These are phyloP conservation scores for Fusarium secorum DNA, from an alignment of 2,329 filamentous ascomycete species.

Conservation along the genomic window DNA sequence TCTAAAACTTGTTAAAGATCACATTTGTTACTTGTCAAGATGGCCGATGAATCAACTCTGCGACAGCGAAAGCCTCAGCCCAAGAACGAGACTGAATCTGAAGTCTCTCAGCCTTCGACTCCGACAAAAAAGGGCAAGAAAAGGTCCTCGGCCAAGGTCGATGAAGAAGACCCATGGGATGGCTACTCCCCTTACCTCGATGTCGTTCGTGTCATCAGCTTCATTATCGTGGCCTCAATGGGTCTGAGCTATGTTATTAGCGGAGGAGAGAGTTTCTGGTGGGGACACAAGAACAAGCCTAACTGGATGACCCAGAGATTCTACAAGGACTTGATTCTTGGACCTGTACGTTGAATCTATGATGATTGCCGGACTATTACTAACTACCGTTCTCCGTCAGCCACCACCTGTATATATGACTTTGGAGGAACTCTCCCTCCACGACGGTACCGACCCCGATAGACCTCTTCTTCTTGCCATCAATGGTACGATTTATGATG, in stretches of 20 bases:
- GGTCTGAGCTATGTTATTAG: slow-evolving; percentile 81
- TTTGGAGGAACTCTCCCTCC: slow-evolving; percentile 73
- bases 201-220: slow-evolving; percentile 72
- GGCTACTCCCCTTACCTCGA: slow-evolving; percentile 65
- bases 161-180: slow-evolving; percentile 61
- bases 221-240: slow-evolving; percentile 70
- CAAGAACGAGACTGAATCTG: slow-evolving; percentile 22
- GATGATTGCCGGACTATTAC: neutral
- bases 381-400: slow-evolving; percentile 45
- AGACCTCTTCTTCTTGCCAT: slow-evolving; percentile 91
- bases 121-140: slow-evolving; percentile 38
- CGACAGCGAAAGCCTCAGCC: slow-evolving; percentile 55
- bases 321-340: slow-evolving; percentile 57
- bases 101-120: slow-evolving; percentile 37
- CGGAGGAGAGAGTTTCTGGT: slow-evolving; percentile 72
- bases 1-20: neutral
- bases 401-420: slow-evolving; percentile 73
- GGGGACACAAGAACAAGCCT: slow-evolving; percentile 69
- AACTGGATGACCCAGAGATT: slow-evolving; percentile 66
- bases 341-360: slow-evolving; percentile 34
- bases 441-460: slow-evolving; percentile 77
- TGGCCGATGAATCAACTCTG: slow-evolving; percentile 52
- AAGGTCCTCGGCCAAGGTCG: slow-evolving; percentile 30
- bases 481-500: slow-evolving; percentile 87
- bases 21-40: slow-evolving; percentile 28